Evolutionary conservation across 176 grass and related monocot species (phyloP), one percentile per base, ranked within the genome.

Genomic region (Aechmea fasciata): DNA sequence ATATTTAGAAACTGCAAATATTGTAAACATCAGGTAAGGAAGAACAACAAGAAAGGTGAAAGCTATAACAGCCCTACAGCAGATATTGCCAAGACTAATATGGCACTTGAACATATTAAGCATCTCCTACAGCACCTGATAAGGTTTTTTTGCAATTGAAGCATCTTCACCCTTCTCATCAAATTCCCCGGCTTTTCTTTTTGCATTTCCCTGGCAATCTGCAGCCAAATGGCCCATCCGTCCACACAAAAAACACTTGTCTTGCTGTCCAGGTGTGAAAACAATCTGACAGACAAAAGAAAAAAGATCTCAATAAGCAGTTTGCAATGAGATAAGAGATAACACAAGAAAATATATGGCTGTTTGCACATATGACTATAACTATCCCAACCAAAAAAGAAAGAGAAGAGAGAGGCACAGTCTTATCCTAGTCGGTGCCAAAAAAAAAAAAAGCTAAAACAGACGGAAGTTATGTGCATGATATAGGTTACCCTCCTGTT

Each of bases 231-330:
- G 94, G 68, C 94, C 94, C 68, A 99, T 86, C 79, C 93, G 94
- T 68, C 90, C 94, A 81, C 94, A 99, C 23, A 99, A 82, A 68
- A 99, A 99, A 73, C 90, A 99, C 78, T 99, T 99, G 73, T 90
- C 94, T 77, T 93, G 89, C 77, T 99, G 90, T 10, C 94, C 94
- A 33, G 94, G 94, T 72, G 84, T 99, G 79, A 82, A 99, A 77
- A 99, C 80, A 48, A 99, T 86, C 94, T 99, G 75, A 63, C 10
- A 77, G 25, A 13, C 13, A 19, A 15, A 76, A 71, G 29, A 85
- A 59, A 87, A 41, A 73, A 20, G 51, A 65, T 23, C 73, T 66
- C 67, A 7, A 15, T 52, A n/a, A 62, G 52, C 41, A 17, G 18
- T 50, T 67, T 47, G 9, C 20, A 26, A 22, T n/a, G 10, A 67